phyloP scores from a whole-genome alignment of 805 yeast species.

The Metschnikowia peoriensis region DNA sequence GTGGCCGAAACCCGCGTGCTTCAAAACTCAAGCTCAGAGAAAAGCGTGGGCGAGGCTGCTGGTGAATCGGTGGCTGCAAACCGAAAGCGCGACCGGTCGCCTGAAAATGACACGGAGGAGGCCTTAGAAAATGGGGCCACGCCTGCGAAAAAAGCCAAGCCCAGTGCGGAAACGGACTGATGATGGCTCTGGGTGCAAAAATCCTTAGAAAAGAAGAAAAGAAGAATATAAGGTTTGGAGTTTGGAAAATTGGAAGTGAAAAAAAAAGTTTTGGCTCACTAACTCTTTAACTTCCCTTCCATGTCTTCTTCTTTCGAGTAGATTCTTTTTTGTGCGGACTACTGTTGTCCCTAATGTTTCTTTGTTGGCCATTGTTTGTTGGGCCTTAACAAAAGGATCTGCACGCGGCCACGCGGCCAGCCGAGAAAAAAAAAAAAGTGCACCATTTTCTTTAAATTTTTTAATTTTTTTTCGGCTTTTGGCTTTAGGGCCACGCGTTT shows the following conservation, averaged over 20 bases:
- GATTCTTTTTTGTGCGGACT: too few species aligned
- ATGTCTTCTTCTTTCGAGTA: too few species aligned
- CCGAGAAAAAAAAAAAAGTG: neutral
- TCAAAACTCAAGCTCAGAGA: neutral
- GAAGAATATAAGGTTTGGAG: neutral
- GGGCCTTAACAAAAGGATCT: neutral
- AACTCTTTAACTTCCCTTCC: too few species aligned
- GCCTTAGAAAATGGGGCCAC: neutral
- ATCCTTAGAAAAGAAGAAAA: neutral
- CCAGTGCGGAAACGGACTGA: neutral
- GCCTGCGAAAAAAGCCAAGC: neutral
- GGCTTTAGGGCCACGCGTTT: neutral
- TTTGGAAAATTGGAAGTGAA: too few species aligned
- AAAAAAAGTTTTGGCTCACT: too few species aligned
- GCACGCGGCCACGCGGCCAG: neutral
- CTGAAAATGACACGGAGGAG: neutral
- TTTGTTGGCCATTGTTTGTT: neutral
- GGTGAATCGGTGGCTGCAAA: constrained; percentile 6
- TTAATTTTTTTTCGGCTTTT: too few species aligned
- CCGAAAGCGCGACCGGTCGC: constrained; percentile 7
- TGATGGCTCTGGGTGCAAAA: neutral
- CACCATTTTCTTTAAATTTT: too few species aligned
- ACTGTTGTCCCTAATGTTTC: too few species aligned
- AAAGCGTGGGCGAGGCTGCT: constrained; percentile 5
- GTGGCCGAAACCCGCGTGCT: constrained; percentile 5